Base-by-base conservation (phyloP, 2,329 filamentous ascomycete genomes). In the Pyrenochaeta sp. region DNA sequence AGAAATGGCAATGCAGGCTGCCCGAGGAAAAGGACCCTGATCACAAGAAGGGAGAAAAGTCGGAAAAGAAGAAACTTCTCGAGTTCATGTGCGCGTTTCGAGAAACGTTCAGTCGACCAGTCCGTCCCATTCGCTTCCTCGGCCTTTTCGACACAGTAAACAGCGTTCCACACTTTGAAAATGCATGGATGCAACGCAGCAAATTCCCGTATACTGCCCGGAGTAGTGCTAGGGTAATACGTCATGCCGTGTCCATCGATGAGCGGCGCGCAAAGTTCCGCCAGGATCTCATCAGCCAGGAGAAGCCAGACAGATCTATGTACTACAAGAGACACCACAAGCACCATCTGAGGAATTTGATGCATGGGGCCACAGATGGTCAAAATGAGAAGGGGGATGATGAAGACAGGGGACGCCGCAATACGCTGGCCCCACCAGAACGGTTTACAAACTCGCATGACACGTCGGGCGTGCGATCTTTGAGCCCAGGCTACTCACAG, bases 101-200 rank as follows among this genome's bases (percentile, higher is more conserved):
- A 14, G 87, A 92, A 68, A 93, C 89, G 0, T 94, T 94, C 63
- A 88, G 85, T 28, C 77, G 89, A 1, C 88, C 88, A 0, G 86
- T 91, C 2, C 80, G 84, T 8, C 80, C 87, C 1, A 90, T 93
- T 48, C 80, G 81, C 2, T 92, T 93, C 55, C 75, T 94, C 1
- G 89, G 89, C 0, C 77, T 94, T 0, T 94, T 93, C 51, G 89
- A 93, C 57, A 91, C 88, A 0, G 89, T 93, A 51, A 92, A 92
- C 60, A 89, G 85, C 10, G 88, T 92, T 0, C 88, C 88, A 1
- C 79, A 81, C 3, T 94, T 94, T 46, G 89, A 94, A 68, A 82
- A 77, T 31, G 79, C 76, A 2, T 89, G 85, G 82, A 92, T 93
- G 86, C 82, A 89, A 61, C 81, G 89, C 24, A 89, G 53, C 44